These are phyloP conservation scores for Lepidium didymum DNA, from an alignment of 345 rosid species.

Conservation along the genomic window DNA sequence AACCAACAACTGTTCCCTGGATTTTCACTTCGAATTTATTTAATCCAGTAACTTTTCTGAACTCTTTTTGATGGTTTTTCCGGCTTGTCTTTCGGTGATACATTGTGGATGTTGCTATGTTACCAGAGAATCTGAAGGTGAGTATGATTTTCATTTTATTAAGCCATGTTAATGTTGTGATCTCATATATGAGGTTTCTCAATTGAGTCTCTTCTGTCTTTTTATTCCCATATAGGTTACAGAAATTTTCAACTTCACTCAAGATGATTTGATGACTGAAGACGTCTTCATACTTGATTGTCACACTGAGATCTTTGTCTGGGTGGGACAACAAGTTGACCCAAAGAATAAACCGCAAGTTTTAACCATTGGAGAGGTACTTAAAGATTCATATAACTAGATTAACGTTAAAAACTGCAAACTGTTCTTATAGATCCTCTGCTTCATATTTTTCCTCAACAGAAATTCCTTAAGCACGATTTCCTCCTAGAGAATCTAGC, in stretches of 20 bases:
- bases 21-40: background rate
- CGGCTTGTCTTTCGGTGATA: conserved; percentile 9
- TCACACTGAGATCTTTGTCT: conserved; percentile 77
- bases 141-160: background rate
- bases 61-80: background rate
- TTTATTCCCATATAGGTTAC: conserved; percentile 48
- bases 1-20: background rate
- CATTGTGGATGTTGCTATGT: conserved; percentile 7
- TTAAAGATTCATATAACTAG: background rate
- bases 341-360: conserved; percentile 60
- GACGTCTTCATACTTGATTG: conserved; percentile 90
- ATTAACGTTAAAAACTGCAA: background rate
- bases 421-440: conserved; percentile 6
- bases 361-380: conserved; percentile 83
- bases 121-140: conserved; percentile 78
- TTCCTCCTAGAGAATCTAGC: conserved; percentile 68
- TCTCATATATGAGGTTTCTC: background rate
- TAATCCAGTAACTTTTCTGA: background rate
- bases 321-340: conserved; percentile 95
- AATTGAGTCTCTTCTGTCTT: background rate
- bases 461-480: conserved; percentile 82
- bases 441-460: conserved; percentile 19
- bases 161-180: background rate
- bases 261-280: conserved; percentile 99
- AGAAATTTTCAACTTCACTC: conserved; percentile 82